Conservation (phyloP, 192 early-diverging fungal species). For the Gamsiella multidivaricata region DNA sequence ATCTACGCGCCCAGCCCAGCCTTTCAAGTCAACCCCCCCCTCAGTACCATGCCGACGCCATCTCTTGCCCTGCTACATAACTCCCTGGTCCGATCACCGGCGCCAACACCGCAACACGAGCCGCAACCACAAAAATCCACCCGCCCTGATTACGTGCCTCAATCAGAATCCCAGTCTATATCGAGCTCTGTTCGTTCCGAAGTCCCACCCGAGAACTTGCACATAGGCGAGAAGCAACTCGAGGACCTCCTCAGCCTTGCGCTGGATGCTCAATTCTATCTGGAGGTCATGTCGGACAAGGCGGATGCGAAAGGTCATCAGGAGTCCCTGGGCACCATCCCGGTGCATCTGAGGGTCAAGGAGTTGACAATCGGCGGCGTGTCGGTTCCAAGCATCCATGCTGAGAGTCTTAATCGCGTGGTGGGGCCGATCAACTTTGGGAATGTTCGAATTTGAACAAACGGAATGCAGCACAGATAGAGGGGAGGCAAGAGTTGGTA, state of each 20-base stretch:
- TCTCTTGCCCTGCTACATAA: background rate
- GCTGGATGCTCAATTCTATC: conserved; percentile 9
- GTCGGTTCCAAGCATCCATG: background rate
- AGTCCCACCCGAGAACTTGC: background rate
- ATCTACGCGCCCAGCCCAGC: background rate
- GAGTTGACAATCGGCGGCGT: conserved; percentile 24
- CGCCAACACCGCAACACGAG: background rate
- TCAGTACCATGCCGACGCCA: background rate
- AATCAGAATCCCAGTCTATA: too few relatives aligned
- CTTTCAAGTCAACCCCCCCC: background rate
- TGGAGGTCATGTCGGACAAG: conserved; percentile 6
- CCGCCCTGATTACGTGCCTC: too few relatives aligned
- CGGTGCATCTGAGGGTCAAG: conserved; percentile 27
- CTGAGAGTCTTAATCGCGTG: conserved; percentile 4
- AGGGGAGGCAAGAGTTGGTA: background rate
- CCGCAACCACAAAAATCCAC: too few relatives aligned
- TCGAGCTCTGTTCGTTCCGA: too few relatives aligned
- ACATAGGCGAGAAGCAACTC: conserved; percentile 5
- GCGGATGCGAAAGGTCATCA: background rate
- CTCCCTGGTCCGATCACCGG: background rate
- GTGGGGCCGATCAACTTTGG: conserved; percentile 21
- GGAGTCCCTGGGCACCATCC: conserved; percentile 10
- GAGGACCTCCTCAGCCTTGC: conserved; percentile 8
- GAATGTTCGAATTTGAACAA: conserved; percentile 14
- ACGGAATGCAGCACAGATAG: too few relatives aligned